phyloP scores from a whole-genome alignment of 1,284 basidiomycete species.

The Tausonia pullulans region DNA sequence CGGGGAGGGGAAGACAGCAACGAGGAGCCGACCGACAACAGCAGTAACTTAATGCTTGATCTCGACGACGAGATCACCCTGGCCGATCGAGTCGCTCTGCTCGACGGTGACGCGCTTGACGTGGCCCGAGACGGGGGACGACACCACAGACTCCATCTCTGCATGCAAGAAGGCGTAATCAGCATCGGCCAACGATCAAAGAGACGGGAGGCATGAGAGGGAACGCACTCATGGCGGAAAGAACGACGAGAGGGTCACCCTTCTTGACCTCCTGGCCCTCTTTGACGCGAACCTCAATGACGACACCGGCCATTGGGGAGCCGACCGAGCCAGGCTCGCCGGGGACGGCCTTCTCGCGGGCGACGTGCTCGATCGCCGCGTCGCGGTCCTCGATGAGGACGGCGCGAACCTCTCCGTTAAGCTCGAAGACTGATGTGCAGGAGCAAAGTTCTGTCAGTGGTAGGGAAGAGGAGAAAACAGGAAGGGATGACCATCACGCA shows the following conservation, averaged over 20 bases:
- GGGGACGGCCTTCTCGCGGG: constrained; percentile 77
- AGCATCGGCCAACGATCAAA: background rate
- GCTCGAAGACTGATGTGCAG: constrained; percentile 57
- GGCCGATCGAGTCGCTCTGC: constrained; percentile 41
- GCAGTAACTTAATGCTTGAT: constrained; percentile 5
- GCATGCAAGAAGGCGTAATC: background rate
- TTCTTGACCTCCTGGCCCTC: constrained; percentile 96
- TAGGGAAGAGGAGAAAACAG: background rate
- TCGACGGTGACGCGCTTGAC: constrained; percentile 81
- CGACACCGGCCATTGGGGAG: constrained; percentile 90
- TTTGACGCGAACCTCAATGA: constrained; percentile 93
- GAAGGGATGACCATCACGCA: background rate
- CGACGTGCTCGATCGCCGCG: constrained; percentile 87
- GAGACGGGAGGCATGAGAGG: constrained; percentile 25
- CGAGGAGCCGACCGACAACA: no score
- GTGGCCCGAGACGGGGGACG: constrained; percentile 88
- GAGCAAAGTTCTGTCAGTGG: background rate
- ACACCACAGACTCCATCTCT: constrained; percentile 92
- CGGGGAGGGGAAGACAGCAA: no score
- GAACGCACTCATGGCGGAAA: constrained; percentile 63
- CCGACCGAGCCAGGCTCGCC: constrained; percentile 82
- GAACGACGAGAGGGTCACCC: constrained; percentile 62
- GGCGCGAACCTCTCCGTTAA: constrained; percentile 90
- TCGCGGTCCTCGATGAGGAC: constrained; percentile 90
- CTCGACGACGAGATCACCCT: constrained; percentile 28